Evolutionary conservation across 768 basidiomycete species (phyloP).

Genomic region (Calocybe cyanea): DNA sequence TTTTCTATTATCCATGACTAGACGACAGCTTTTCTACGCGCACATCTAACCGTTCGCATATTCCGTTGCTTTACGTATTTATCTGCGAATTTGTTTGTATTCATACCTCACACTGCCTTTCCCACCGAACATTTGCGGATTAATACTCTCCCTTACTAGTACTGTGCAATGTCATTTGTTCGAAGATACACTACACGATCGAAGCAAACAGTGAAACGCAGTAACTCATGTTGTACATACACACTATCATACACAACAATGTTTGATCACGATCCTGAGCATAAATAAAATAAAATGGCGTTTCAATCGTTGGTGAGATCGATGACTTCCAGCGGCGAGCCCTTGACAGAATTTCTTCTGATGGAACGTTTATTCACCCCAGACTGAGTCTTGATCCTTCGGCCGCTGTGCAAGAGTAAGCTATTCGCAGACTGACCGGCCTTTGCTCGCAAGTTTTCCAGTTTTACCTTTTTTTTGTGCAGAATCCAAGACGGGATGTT

Average conservation of each 20-base stretch:
- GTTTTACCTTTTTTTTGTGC: neutral
- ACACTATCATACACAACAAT: too few relatives aligned
- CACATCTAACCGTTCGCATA: conserved; percentile 8
- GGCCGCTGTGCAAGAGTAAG: neutral
- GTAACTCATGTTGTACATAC: too few relatives aligned
- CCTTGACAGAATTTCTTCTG: neutral
- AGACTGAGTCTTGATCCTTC: conserved; percentile 3
- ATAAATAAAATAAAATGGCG: too few relatives aligned
- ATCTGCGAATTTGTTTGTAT: conserved; percentile 1
- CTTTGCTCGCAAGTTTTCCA: neutral
- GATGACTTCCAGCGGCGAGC: neutral
- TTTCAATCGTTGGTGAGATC: conserved; percentile 2
- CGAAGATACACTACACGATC: too few relatives aligned
- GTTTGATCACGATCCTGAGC: too few relatives aligned
- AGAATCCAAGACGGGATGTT: neutral
- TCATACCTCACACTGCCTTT: neutral
- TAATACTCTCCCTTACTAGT: too few relatives aligned
- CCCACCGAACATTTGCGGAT: neutral
- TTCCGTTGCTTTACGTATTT: conserved; percentile 10
- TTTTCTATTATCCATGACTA: neutral
- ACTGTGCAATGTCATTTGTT: too few relatives aligned
- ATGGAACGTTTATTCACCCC: neutral
- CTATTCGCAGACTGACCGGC: neutral
- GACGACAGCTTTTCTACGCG: conserved; percentile 1
- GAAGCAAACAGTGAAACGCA: too few relatives aligned